Percentiles rank a stretch among this genome's conserved stretches.
These are phyloP conservation scores for Musa beccarii DNA, from an alignment of 176 grass and related monocot species.

Conservation along the genomic window DNA sequence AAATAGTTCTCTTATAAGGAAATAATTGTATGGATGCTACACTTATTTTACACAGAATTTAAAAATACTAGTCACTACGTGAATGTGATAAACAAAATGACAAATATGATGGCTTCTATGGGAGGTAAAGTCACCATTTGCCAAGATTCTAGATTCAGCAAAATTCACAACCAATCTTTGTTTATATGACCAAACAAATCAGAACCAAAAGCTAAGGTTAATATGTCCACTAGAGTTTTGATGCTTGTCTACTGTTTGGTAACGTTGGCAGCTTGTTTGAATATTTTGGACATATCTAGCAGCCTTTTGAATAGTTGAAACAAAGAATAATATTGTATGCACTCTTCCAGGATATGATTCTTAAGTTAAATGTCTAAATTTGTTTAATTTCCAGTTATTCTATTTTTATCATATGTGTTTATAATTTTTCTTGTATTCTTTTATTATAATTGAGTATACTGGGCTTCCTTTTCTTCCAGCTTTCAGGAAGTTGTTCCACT, in stretches of 20 bases:
- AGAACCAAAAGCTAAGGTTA: neutral
- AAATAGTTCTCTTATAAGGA: no score
- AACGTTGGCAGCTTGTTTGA: neutral
- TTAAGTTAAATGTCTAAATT: neutral
- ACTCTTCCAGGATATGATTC: neutral
- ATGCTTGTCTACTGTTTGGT: neutral
- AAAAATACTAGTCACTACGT: no score
- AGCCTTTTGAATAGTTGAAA: neutral
- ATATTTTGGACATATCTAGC: neutral
- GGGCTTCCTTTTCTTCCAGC: constrained; percentile 28
- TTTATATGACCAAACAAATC: no score
- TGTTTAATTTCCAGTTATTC: neutral
- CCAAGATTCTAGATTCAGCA: no score
- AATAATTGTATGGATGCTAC: no score
- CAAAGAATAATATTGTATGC: neutral
- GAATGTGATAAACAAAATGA: no score
- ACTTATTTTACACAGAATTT: no score
- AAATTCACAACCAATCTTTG: no score
- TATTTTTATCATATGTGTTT: neutral
- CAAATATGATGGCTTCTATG: no score
- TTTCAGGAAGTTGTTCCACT: constrained; percentile 99
- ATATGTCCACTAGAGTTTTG: neutral
- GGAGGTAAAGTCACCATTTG: no score
- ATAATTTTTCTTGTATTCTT: no score
- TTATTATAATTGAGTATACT: no score